Conservation (phyloP, 257 asterid species). For the Ehretia macrophylla region DNA sequence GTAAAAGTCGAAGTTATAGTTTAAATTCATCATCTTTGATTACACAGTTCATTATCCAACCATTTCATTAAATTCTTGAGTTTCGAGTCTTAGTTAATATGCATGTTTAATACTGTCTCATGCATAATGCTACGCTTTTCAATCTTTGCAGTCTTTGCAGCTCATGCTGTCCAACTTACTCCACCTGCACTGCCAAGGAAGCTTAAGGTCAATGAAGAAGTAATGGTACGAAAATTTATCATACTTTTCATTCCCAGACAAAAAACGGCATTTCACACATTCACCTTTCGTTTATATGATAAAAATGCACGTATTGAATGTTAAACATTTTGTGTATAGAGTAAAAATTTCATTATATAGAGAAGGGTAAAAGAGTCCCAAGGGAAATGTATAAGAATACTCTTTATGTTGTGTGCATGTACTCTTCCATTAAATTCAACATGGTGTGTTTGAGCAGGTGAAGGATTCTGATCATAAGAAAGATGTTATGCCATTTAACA, state of each 20-base stretch:
- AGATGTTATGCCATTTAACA: constrained; percentile 19
- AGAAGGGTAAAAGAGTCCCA: too few species aligned
- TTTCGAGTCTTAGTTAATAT: background rate
- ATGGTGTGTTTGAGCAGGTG: constrained; percentile 28
- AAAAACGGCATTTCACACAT: too few species aligned
- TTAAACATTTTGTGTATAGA: too few species aligned
- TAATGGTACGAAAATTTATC: constrained; percentile 24
- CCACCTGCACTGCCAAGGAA: constrained; percentile 44
- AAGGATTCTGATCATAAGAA: constrained; percentile 30
- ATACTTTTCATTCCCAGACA: too few species aligned
- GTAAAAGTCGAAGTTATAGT: background rate
- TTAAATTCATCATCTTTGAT: too few species aligned
- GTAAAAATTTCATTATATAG: too few species aligned
- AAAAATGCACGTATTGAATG: too few species aligned
- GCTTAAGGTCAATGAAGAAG: constrained; percentile 35
- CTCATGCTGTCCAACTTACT: constrained; percentile 23
- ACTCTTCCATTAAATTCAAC: background rate
- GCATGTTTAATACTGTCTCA: constrained; percentile 1
- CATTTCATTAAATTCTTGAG: too few species aligned
- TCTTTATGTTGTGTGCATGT: too few species aligned
- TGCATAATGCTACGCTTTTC: background rate
- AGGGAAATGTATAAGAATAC: too few species aligned
- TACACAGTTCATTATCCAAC: too few species aligned
- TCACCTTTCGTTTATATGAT: too few species aligned
- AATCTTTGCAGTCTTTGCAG: constrained; percentile 17